Base-by-base conservation (phyloP, 1,284 basidiomycete species). In the Leccinum subfulvum region DNA sequence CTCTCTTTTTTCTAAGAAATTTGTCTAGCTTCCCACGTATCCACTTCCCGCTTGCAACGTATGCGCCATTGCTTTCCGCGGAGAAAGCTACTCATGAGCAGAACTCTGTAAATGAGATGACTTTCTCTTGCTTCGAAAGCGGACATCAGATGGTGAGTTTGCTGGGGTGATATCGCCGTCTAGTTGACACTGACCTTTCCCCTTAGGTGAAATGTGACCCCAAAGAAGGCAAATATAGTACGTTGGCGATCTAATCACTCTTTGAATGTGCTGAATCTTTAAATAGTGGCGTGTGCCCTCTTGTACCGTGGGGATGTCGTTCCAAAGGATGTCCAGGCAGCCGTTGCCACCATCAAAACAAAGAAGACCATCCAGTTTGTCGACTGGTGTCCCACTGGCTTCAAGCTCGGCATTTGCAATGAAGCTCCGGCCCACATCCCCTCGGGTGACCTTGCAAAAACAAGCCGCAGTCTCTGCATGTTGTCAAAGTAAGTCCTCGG, bases 361-460 rank as follows among this genome's bases (percentile, higher is more conserved):
- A 97, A 95, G 85, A 88, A 91, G 70, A 96, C 95, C 35, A 98
- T 99, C 74, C 95, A 97, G 77, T 95, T 95, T 72, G 94, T 95
- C 67, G 97, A 99, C 78, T 99, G 97, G 97, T 98, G 97, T 81
- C 95, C 95, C 57, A 98, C 96, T 67, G 87, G 96, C 76, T 88
- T 98, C 91, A 97, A 97, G 87, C 88, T 97, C 67, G 96, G 96
- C 78, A 93, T 98, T 79, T 98, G 97, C 84, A 96, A 96, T 77
- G 96, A 98, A 78, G 89, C 97, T 56, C 87, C 97, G 26, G 92
- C 94, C 26, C 84, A 86, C 67, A 93, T 99, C 51, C 94, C 95
- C 62, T 92, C 93, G 57, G 95, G 96, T 70, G 97, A 99, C 75
- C 89, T 98, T 65, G 97, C 97, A 63, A 95, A 95, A 84, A 89